Percentiles rank a stretch among this genome's conserved stretches.
These are phyloP conservation scores for Collybia sp. DNA, from an alignment of 768 basidiomycete species.

Conservation along the genomic window DNA sequence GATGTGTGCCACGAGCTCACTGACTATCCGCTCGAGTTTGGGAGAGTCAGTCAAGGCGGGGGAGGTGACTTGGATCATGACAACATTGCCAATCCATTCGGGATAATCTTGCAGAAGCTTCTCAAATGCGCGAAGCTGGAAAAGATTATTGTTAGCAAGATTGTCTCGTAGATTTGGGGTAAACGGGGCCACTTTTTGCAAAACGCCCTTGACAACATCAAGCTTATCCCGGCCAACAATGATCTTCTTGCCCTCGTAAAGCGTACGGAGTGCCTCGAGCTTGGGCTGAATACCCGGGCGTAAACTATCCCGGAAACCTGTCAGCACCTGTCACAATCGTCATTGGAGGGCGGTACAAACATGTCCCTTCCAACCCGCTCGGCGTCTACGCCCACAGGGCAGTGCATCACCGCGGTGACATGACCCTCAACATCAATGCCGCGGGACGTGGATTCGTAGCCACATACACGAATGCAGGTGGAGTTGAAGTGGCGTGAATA, in stretches of 20 bases:
- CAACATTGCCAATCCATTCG: slow-evolving; percentile 89
- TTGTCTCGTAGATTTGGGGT: not conserved
- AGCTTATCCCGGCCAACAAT: slow-evolving; percentile 97
- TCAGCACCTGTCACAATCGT: too few species aligned
- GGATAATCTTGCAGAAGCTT: slow-evolving; percentile 92
- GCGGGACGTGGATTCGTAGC: slow-evolving; percentile 74
- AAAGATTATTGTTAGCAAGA: not conserved
- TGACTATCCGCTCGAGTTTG: slow-evolving; percentile 89
- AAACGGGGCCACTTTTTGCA: slow-evolving; percentile 70
- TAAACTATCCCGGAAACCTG: slow-evolving; percentile 29
- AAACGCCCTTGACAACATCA: slow-evolving; percentile 96
- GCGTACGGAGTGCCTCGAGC: slow-evolving; percentile 70
- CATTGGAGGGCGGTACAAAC: slow-evolving; percentile 28
- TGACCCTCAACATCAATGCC: slow-evolving; percentile 87
- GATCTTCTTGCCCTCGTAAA: slow-evolving; percentile 98
- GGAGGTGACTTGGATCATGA: slow-evolving; percentile 89
- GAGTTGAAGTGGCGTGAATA: slow-evolving; percentile 94
- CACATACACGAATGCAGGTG: slow-evolving; percentile 93
- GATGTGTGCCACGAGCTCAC: slow-evolving; percentile 90
- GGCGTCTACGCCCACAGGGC: slow-evolving; percentile 94
- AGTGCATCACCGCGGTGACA: slow-evolving; percentile 78
- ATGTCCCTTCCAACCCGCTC: slow-evolving; percentile 82
- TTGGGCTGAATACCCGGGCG: slow-evolving; percentile 88
- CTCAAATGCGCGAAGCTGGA: slow-evolving; percentile 88
- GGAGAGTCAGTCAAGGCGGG: slow-evolving; percentile 90